Conservation (phyloP, 2,329 filamentous ascomycete species). For the Celoporthe dispersa region DNA sequence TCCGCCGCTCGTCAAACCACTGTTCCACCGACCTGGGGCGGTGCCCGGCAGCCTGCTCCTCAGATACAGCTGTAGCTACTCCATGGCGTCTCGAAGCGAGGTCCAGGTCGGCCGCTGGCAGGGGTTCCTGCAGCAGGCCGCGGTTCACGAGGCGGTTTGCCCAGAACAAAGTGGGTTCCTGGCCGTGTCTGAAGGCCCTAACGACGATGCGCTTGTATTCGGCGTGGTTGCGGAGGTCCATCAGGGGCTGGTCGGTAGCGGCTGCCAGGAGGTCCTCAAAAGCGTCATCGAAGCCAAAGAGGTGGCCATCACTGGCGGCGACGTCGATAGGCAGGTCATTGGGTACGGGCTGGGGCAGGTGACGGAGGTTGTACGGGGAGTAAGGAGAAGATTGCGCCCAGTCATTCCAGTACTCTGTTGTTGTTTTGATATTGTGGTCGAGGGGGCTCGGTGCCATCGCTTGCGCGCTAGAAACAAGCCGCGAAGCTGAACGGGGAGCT, state of each 20-base stretch:
- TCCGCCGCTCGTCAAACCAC: constrained; percentile 4
- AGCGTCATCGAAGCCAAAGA: constrained; percentile 60
- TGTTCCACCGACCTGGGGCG: constrained; percentile 9
- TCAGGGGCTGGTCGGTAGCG: constrained; percentile 47
- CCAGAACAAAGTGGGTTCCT: constrained; percentile 26
- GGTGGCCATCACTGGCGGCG: constrained; percentile 35
- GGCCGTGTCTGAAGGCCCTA: constrained; percentile 11
- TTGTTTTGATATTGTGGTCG: not conserved
- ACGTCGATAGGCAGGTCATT: constrained; percentile 45
- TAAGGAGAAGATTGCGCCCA: constrained; percentile 48
- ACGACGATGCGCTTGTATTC: constrained; percentile 17
- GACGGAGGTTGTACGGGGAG: constrained; percentile 49
- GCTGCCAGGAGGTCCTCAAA: constrained; percentile 61
- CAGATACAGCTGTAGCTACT: not conserved
- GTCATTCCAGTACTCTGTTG: constrained; percentile 36
- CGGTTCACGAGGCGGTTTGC: constrained; percentile 23
- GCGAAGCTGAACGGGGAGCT: not conserved
- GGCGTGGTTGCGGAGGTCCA: constrained; percentile 40
- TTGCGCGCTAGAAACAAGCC: not conserved
- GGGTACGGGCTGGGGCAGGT: constrained; percentile 53
- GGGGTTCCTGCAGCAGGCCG: constrained; percentile 21
- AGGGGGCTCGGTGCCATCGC: constrained; percentile 5
- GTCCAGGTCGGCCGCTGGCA: not conserved
- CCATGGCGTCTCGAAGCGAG: not conserved
- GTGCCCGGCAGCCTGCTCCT: not conserved